Conservation (phyloP, 2,329 filamentous ascomycete genomes). For the Sporothrix brasiliensis region DNA sequence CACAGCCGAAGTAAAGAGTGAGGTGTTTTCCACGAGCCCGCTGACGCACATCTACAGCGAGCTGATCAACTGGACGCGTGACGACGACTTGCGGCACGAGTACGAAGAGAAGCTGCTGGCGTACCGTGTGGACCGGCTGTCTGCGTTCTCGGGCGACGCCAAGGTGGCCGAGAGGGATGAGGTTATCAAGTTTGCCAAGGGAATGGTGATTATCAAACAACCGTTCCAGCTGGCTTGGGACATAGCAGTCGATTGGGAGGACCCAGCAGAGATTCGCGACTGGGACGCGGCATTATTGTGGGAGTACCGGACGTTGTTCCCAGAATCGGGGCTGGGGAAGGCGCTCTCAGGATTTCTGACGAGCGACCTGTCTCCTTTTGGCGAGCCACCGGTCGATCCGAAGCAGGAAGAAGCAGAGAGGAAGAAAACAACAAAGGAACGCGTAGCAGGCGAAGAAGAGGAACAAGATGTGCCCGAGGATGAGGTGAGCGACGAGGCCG, state of each 20-base stretch:
- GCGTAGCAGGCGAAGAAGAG: not conserved
- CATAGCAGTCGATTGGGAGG: constrained; percentile 85
- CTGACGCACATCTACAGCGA: constrained; percentile 80
- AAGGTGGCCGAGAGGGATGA: constrained; percentile 73
- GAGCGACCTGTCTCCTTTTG: constrained; percentile 83
- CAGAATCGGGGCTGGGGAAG: constrained; percentile 78
- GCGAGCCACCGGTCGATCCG: constrained; percentile 40
- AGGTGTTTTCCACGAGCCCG: constrained; percentile 74
- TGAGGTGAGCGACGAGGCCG: not conserved
- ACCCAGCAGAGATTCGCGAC: constrained; percentile 71
- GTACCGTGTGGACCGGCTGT: constrained; percentile 76
- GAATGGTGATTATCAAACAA: constrained; percentile 96
- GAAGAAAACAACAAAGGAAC: constrained; percentile 32
- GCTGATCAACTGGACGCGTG: constrained; percentile 85
- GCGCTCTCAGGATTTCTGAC: constrained; percentile 80
- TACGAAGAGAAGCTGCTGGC: constrained; percentile 90
- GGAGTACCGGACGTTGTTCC: constrained; percentile 82
- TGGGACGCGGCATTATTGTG: constrained; percentile 78
- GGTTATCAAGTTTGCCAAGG: constrained; percentile 75
- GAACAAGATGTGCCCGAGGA: not conserved
- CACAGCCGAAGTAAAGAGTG: constrained; percentile 81
- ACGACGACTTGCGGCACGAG: constrained; percentile 79
- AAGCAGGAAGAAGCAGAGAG: constrained; percentile 36
- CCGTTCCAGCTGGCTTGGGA: constrained; percentile 89
- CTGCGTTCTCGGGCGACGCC: constrained; percentile 65